Evolutionary conservation across 2,329 filamentous ascomycete species (phyloP).

Genomic region (Purpureocillium takamizusanense): DNA sequence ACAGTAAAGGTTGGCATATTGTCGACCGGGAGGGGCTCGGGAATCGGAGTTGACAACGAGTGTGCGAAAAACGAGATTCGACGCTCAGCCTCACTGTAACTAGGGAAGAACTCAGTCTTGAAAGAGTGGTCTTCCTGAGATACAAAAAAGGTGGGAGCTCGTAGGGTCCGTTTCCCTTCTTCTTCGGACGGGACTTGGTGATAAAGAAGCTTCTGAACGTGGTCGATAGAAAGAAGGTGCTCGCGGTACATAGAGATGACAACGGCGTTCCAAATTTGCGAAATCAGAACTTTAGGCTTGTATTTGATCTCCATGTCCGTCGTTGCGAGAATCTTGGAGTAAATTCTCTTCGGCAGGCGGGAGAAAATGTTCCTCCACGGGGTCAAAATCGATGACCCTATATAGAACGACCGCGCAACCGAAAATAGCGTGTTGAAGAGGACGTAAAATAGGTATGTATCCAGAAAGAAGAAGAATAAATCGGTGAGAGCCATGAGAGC

Average conservation of each 20-base stretch:
- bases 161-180: conserved; percentile 90
- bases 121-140: conserved; percentile 99
- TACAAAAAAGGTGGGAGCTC: conserved; percentile 96
- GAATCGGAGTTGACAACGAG: conserved; percentile 94
- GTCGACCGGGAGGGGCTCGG: conserved; percentile 91
- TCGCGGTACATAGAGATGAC: conserved; percentile 99
- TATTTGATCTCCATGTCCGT: conserved; percentile 99
- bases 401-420: conserved; percentile 90
- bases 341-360: conserved; percentile 94
- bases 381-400: conserved; percentile 96
- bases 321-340: conserved; percentile 94
- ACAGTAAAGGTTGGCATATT: conserved; percentile 99
- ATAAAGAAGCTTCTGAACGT: conserved; percentile 96
- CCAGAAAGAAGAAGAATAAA: conserved; percentile 92
- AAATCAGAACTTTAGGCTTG: conserved; percentile 97
- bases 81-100: conserved; percentile 88
- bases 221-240: conserved; percentile 92
- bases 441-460: conserved; percentile 98
- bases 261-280: conserved; percentile 98
- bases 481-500: conserved; percentile 91
- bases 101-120: conserved; percentile 98
- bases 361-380: conserved; percentile 99
- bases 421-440: conserved; percentile 90
- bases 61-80: conserved; percentile 99
- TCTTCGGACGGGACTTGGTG: conserved; percentile 98